Base-by-base conservation (phyloP, 257 asterid species). In the Lantana camara region DNA sequence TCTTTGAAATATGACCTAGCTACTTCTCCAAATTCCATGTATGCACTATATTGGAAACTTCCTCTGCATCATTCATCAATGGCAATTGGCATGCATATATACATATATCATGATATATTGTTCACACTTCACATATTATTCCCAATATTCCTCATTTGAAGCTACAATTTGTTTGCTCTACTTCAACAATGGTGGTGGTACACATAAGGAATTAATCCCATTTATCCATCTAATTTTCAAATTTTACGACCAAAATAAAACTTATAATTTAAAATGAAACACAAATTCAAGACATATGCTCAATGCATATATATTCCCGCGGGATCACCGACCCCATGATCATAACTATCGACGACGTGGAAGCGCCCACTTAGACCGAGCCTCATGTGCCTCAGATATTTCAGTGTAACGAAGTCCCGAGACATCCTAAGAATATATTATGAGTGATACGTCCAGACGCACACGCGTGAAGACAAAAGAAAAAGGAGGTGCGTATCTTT, bases 401-500 rank as follows among this genome's bases (percentile, higher is more conserved):
- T 30, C 7, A 2, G 35, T 30, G 3, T 30, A 2, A 30, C 12
- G 1, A 10, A 38, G 45, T 38, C 1, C 1, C 14, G 45, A 11
- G 14, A 38, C 14, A 0, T 38, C 14, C 45, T 4, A 38, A 38
- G 12, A 38, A 62, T 3, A n/a, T 30, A 37, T 9, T 2, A n/a
- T n/a, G n/a, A 4, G 45, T 21, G 8, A n/a, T 38, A 10, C 0
- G 27, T 42, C 45, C 54, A 32, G 15, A 44, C 24, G 55, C 38
- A 15, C 45, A 24, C 45, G 70, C 16, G 63, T 44, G 61, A 3
- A 30, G 16, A 47, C 5, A 27, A 27, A 35, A 57, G 70, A 13
- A 60, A 58, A 30, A 46, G 12, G 9, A 11, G 13, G 9, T 14
- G 55, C 79, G 60, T 69, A 72, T 82, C 77, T 72, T 70, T 52